Evolutionary conservation across 2,329 filamentous ascomycete genomes (phyloP).

Genomic region (Dactylella cylindrospora): DNA sequence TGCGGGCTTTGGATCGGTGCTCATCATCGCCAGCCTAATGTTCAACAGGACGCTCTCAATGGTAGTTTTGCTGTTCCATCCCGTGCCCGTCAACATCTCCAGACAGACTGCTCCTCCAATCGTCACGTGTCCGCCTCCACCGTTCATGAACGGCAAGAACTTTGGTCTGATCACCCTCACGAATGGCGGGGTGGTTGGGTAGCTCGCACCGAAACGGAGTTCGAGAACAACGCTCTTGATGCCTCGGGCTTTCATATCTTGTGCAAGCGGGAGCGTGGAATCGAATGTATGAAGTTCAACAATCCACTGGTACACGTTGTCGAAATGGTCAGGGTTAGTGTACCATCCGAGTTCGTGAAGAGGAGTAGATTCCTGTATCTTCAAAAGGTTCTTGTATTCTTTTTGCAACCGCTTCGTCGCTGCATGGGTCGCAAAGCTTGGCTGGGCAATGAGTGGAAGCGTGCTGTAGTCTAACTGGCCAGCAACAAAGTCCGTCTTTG

Average conservation of each 20-base stretch:
- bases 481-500: constrained; percentile 65
- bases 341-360: constrained; percentile 78
- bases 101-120: constrained; percentile 73
- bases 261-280: constrained; percentile 65
- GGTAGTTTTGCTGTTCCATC: constrained; percentile 72
- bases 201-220: constrained; percentile 74
- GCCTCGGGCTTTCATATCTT: constrained; percentile 68
- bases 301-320: constrained; percentile 87
- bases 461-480: constrained; percentile 64
- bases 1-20: constrained; percentile 65
- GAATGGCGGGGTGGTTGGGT: constrained; percentile 78
- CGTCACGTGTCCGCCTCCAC: constrained; percentile 85
- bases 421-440: constrained; percentile 63
- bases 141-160: constrained; percentile 69
- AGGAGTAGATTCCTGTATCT: constrained; percentile 64
- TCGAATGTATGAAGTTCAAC: constrained; percentile 86
- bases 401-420: constrained; percentile 66
- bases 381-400: constrained; percentile 66
- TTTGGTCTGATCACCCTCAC: constrained; percentile 78
- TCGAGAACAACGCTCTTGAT: constrained; percentile 74
- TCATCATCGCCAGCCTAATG: constrained; percentile 73
- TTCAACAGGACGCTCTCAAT: constrained; percentile 81
- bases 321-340: constrained; percentile 66
- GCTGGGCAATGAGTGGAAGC: constrained; percentile 66
- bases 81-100: constrained; percentile 74